Conservation (phyloP, 1,284 basidiomycete species). For the Rugosomyces carneus region DNA sequence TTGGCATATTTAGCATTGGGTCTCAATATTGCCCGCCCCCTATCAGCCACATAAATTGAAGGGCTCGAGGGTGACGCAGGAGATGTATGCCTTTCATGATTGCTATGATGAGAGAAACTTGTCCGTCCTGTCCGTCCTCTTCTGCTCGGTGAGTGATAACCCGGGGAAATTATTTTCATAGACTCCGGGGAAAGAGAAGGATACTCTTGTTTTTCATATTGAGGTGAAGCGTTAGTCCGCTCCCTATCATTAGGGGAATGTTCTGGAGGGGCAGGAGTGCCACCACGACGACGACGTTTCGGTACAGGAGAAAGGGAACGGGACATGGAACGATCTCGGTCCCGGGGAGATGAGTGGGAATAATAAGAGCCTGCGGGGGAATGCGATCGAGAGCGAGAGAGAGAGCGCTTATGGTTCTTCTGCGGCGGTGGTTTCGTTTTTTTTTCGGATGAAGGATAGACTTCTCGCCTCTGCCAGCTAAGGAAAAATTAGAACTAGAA, state of each 20-base stretch:
- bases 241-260: conserved; percentile 31
- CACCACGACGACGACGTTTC: conserved; percentile 49
- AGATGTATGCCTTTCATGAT: conserved; percentile 10
- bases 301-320: conserved; percentile 47
- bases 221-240: conserved; percentile 13
- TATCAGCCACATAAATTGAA: conserved; percentile 7
- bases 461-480: conserved; percentile 19
- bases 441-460: conserved; percentile 28
- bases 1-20: conserved; percentile 14
- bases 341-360: conserved; percentile 59
- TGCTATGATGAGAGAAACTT: conserved; percentile 8
- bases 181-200: conserved; percentile 26
- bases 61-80: conserved; percentile 8
- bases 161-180: conserved; percentile 27
- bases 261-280: conserved; percentile 35
- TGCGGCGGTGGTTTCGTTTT: conserved; percentile 26
- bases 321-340: conserved; percentile 49
- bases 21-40: conserved; percentile 14
- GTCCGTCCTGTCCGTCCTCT: conserved; percentile 15
- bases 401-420: conserved; percentile 43
- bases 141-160: conserved; percentile 12
- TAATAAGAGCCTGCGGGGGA: conserved; percentile 59
- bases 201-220: conserved; percentile 13
- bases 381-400: conserved; percentile 45
- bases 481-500: conserved; percentile 12